Evolutionary conservation across 1,139 yeast genomes (phyloP), one percentile per base, ranked within the genome.

Genomic region (Lodderomyces elongisporus): DNA sequence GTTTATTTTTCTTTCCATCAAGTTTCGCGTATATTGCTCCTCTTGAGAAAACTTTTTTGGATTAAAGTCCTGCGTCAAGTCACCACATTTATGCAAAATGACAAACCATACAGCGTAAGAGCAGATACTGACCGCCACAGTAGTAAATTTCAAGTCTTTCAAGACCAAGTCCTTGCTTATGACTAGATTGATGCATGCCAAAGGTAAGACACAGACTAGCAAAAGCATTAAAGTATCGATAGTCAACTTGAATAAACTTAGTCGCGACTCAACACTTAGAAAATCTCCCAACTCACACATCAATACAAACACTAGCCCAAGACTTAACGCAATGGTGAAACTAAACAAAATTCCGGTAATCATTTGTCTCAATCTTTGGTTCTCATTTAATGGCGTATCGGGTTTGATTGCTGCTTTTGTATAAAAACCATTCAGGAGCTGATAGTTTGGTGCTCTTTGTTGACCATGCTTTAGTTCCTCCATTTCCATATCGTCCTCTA

Each of bases 1-100:
- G 33, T 81, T 77, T 24, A 79, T 65, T 43, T 67, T 70, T 32
- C 46, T 60, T 45, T 62, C 74, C 33, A 58, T 52, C 43, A 23
- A 46, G 42, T 25, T 37, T 28, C 17, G 45, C 30, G 42, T 33
- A 14, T 31, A 31, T 8, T 18, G 9, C 12, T 34, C 15, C 16
- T 17, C 16, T 17, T 20, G 39, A 24, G 12, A 10, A n/a, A n/a
- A n/a, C 25, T 39, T 36, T 17, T 39, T 41, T 3, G 60, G 55
- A 9, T 50, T 47, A 35, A 63, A 58, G 7, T 51, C 43, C 22
- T 46, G 56, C 2, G 68, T 55, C 18, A 66, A 48, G 30, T 56
- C 57, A 1, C 73, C 73, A 43, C 63, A 56, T 35, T 57, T 51
- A 39, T 55, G 60, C 16, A 67, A 54, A 8, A 58, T 39, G n/a